Evolutionary conservation across 148 eudicot species (phyloP).

Genomic region (Suaeda aralocaspica): DNA sequence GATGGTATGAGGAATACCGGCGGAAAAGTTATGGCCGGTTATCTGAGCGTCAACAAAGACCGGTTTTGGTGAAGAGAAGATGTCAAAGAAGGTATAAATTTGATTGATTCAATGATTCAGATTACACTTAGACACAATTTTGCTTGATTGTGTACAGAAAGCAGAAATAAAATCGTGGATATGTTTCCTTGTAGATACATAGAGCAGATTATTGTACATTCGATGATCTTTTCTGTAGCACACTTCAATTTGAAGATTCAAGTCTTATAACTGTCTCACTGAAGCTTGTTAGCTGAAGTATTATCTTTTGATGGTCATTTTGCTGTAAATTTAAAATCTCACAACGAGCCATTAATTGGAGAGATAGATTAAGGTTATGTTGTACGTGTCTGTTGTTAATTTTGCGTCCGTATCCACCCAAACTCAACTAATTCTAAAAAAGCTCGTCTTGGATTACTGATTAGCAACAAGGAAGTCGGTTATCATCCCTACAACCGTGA

Average conservation of each 20-base stretch:
- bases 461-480: too few relatives aligned
- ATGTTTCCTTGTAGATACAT: background rate
- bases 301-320: background rate
- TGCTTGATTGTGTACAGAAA: conserved; percentile 10
- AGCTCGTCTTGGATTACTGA: too few relatives aligned
- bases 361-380: too few relatives aligned
- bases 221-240: conserved; percentile 7
- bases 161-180: background rate
- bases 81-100: background rate
- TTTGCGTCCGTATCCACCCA: too few relatives aligned
- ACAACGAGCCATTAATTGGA: background rate
- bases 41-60: conserved; percentile 90
- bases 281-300: background rate
- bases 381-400: too few relatives aligned
- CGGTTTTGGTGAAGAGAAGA: conserved; percentile 59
- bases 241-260: background rate
- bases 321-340: background rate
- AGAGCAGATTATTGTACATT: conserved; percentile 10
- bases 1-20: conserved; percentile 97
- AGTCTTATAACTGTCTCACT: background rate
- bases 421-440: too few relatives aligned
- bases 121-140: conserved; percentile 12
- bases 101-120: background rate
- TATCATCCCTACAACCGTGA: too few relatives aligned
- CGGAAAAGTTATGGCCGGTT: conserved; percentile 95